Evolutionary conservation across 768 basidiomycete species (phyloP).

Genomic region (Grammothele lineata): DNA sequence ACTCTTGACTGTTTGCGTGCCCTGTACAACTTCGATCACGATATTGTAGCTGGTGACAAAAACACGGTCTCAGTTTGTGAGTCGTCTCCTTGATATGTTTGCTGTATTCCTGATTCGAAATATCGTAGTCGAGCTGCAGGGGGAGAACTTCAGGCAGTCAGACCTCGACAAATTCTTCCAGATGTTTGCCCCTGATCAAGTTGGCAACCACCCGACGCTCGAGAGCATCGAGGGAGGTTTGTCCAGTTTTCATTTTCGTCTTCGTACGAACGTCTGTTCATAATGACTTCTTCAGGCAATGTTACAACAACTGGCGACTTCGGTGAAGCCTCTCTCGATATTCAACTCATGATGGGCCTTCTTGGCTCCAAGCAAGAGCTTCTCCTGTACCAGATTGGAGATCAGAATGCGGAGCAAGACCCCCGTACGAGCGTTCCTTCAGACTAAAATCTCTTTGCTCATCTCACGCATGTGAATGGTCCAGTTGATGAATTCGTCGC

Average conservation of each 20-base stretch:
- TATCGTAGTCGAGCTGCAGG: conserved; percentile 42
- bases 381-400: neutral
- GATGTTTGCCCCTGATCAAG: conserved; percentile 35
- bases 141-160: conserved; percentile 34
- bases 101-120: too few species aligned
- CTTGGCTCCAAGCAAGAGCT: conserved; percentile 17
- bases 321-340: conserved; percentile 34
- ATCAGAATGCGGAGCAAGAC: too few species aligned
- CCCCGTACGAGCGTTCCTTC: too few species aligned
- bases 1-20: conserved; percentile 27
- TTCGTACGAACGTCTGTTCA: too few species aligned
- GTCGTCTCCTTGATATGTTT: too few species aligned
- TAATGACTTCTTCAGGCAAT: too few species aligned
- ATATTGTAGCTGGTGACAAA: conserved; percentile 12
- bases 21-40: conserved; percentile 28
- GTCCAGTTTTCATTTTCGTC: too few species aligned
- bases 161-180: conserved; percentile 39
- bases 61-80: conserved; percentile 28
- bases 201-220: conserved; percentile 35
- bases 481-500: conserved; percentile 44
- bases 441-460: too few species aligned
- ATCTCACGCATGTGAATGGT: too few species aligned
- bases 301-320: too few species aligned
- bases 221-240: conserved; percentile 8
- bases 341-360: conserved; percentile 41